Conservation (phyloP, 1,139 yeast species). For the Suhomyces maxii region DNA sequence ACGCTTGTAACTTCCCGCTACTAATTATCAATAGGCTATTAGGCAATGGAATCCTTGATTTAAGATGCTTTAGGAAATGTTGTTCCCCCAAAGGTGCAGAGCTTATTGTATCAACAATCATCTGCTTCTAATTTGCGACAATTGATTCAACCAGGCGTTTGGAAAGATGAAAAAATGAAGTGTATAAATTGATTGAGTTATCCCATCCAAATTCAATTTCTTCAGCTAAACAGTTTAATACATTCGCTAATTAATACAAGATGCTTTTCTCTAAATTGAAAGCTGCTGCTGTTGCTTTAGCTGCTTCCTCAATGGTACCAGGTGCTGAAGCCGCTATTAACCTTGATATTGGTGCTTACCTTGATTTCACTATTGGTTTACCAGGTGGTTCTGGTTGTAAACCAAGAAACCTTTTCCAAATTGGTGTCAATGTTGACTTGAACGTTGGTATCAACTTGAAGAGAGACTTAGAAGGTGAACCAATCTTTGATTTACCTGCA, state of each 20-base stretch:
- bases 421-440: conserved; percentile 17
- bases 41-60: neutral
- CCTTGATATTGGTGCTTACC: conserved; percentile 12
- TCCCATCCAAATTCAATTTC: neutral
- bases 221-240: conserved; percentile 4
- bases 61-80: conserved; percentile 2
- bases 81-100: conserved; percentile 3
- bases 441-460: conserved; percentile 15
- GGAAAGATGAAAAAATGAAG: neutral
- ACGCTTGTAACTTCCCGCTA: neutral
- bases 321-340: conserved; percentile 12
- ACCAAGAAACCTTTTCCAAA: conserved; percentile 12
- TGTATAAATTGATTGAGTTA: neutral
- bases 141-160: neutral
- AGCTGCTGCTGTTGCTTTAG: conserved; percentile 17
- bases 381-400: conserved; percentile 10
- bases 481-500: conserved; percentile 4
- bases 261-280: conserved; percentile 17
- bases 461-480: conserved; percentile 11
- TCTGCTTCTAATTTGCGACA: neutral
- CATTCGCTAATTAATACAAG: conserved; percentile 7
- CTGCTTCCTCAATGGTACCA: conserved; percentile 12
- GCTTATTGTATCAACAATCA: neutral
- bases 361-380: conserved; percentile 12
- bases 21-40: neutral